These are phyloP conservation scores for Mrakia gelida DNA, from an alignment of 768 basidiomycete species.

Conservation along the genomic window DNA sequence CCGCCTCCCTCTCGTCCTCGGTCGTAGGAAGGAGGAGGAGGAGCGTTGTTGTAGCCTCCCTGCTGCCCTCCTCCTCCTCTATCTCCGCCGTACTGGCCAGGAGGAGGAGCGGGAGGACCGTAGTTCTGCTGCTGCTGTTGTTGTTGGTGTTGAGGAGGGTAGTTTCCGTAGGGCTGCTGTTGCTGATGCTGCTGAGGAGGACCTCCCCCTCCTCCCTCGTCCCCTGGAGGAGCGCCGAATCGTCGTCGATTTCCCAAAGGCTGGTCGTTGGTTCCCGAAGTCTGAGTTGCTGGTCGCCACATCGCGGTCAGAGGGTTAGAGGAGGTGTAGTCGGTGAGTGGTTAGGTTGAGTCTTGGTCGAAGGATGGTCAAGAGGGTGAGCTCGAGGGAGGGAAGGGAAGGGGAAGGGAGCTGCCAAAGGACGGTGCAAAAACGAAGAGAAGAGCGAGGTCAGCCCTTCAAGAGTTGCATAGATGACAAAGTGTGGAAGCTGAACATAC, in stretches of 20 bases:
- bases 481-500: too few species aligned
- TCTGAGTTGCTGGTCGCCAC: conserved; percentile 24
- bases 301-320: not conserved
- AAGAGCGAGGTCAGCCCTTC: too few species aligned
- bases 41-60: conserved; percentile 7
- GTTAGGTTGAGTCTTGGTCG: not conserved
- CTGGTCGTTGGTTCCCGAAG: conserved; percentile 24
- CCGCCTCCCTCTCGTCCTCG: not conserved
- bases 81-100: not conserved
- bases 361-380: not conserved
- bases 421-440: not conserved
- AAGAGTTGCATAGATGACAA: too few species aligned
- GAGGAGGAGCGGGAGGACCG: conserved; percentile 3
- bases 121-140: not conserved
- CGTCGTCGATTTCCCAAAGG: conserved; percentile 84
- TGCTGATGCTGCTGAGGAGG: conserved; percentile 73
- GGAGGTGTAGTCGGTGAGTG: not conserved
- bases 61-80: not conserved
- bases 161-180: conserved; percentile 84
- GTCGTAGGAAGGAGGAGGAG: conserved; percentile 14
- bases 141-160: conserved; percentile 49
- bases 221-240: conserved; percentile 80
- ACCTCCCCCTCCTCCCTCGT: conserved; percentile 53
- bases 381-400: not conserved
- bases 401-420: not conserved